Base-by-base conservation (phyloP, 805 yeast genomes). In the Ascoidea rubescens region DNA sequence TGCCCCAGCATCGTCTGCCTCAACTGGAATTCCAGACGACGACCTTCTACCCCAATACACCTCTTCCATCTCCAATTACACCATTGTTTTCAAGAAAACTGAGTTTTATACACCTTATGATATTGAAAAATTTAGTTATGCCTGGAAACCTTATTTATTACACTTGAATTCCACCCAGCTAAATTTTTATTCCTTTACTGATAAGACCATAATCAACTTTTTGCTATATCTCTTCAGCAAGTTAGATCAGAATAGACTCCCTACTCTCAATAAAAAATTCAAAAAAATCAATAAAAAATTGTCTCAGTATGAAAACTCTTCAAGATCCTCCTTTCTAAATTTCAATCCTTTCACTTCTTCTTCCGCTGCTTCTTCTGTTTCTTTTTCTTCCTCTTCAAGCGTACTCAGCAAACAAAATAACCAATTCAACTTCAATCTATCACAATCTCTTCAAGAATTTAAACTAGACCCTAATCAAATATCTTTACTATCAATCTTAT, bases 61-160 rank as follows among this genome's bases (percentile, higher is more conserved):
- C 8, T 14, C 43, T 37, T 37, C 43, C 8, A 37, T 37, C 8
- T 10, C 14, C 14, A 37, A 37, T 37, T 37, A 37, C 14, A 37
- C 43, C 14, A 37, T 37, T 2, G 14, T 37, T 37, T 37, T 10
- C 14, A 10, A 10, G 14, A 37, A 37, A 37, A 37, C 8, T 37
- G 43, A 37, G 14, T 37, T 37, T 10, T 37, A 8, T 10, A 37
- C 8, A 2, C 43, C 43, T 37, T 37, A 10, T 37, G 14, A 37
- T 37, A 37, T 10, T 37, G 43, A 37, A 10, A 10, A 10, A 37
- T 37, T 14, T 37, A 43, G 31, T 33, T 17, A 48, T 33, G 16
- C 31, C 12, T 53, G 55, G 55, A 44, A 46, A 31, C 55, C 55
- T 4, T 43, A 51, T n/a, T 14, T 53, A 5, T 5, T 53, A n/a